These are phyloP conservation scores for Aspergillus olivimuriae DNA, from an alignment of 495 filamentous ascomycete genomes.

Conservation along the genomic window DNA sequence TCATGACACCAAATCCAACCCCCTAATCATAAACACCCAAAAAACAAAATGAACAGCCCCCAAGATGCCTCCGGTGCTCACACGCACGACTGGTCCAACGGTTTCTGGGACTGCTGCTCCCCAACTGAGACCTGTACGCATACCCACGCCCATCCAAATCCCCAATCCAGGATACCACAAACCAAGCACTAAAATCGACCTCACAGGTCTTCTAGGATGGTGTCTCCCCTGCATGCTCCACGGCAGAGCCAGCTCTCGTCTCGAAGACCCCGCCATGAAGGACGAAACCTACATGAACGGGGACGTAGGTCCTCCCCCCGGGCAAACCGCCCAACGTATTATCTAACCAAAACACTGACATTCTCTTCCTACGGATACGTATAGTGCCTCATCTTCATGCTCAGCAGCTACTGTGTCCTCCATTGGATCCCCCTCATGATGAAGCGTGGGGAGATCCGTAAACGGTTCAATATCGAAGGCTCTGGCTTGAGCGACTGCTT, in stretches of 20 bases:
- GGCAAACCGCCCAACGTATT: not conserved
- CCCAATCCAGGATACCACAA: not conserved
- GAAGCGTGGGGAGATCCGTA: slow-evolving; percentile 48
- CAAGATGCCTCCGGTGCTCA: not conserved
- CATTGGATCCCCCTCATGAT: slow-evolving; percentile 41
- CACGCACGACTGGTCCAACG: slow-evolving; percentile 11
- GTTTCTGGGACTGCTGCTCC: slow-evolving; percentile 21
- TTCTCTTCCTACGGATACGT: not conserved
- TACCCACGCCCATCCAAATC: not conserved
- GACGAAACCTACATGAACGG: slow-evolving; percentile 39
- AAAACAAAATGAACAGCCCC: slow-evolving; percentile 1
- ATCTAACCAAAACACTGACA: not conserved
- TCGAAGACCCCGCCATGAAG: slow-evolving; percentile 39
- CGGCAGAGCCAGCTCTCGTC: slow-evolving; percentile 43
- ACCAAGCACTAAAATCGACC: slow-evolving; percentile 5
- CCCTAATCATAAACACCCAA: no score
- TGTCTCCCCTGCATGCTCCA: slow-evolving; percentile 51
- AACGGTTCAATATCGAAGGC: slow-evolving; percentile 49
- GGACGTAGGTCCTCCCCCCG: slow-evolving; percentile 29
- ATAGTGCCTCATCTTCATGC: slow-evolving; percentile 18
- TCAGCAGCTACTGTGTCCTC: slow-evolving; percentile 27
- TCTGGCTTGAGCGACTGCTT: slow-evolving; percentile 45
- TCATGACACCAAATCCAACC: no score
- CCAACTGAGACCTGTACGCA: slow-evolving; percentile 15
- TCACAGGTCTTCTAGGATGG: slow-evolving; percentile 30